These are phyloP conservation scores for Sicyos baderoa DNA, from an alignment of 306 rosid species.

Conservation along the genomic window DNA sequence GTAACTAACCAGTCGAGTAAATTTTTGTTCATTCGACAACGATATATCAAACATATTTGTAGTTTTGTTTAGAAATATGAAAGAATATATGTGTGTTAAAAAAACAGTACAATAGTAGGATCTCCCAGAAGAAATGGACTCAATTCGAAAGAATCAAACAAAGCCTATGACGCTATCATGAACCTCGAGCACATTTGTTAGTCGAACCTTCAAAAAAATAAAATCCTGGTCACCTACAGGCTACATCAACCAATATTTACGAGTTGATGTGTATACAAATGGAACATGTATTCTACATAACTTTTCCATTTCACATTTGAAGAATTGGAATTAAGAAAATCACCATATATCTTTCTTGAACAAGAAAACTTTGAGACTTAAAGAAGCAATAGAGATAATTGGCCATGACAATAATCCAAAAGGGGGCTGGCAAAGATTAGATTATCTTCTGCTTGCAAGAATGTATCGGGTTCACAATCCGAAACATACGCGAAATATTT, in stretches of 20 bases:
- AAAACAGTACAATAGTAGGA: not conserved
- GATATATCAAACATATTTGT: not conserved
- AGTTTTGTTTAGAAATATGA: not conserved
- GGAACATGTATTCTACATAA: not conserved
- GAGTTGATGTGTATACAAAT: not conserved
- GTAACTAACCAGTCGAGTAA: no score
- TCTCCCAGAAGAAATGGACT: not conserved
- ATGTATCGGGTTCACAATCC: not conserved
- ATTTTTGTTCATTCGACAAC: not conserved
- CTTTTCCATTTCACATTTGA: not conserved
- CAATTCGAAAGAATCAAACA: not conserved
- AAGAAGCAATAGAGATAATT: not conserved
- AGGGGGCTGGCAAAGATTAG: not conserved
- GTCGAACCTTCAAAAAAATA: not conserved
- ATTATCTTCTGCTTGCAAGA: constrained; percentile 10
- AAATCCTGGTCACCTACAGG: not conserved
- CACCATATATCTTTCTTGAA: not conserved
- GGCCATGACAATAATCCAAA: not conserved
- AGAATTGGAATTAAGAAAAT: no score
- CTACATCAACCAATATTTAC: not conserved
- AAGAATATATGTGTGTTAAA: not conserved
- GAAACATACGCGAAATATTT: not conserved
- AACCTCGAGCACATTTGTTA: not conserved
- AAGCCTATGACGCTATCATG: not conserved
- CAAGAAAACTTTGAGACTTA: not conserved